These are phyloP conservation scores for Scleroderma citrinum DNA, from an alignment of 768 basidiomycete genomes.

Conservation along the genomic window DNA sequence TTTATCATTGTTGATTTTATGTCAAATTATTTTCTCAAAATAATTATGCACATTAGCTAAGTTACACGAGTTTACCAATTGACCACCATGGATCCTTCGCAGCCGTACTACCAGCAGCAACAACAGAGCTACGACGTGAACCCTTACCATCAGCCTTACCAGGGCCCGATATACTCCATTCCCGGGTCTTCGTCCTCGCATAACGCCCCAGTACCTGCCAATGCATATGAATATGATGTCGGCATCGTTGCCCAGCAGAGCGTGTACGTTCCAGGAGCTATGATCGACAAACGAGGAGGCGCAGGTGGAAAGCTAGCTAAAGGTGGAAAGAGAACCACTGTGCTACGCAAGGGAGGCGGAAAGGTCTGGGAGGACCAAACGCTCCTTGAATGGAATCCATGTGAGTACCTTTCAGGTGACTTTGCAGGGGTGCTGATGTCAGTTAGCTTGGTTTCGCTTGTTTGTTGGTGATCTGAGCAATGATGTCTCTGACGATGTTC, in stretches of 20 bases:
- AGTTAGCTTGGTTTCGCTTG: slow-evolving; percentile 88
- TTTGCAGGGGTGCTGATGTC: slow-evolving; percentile 2
- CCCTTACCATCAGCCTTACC: slow-evolving; percentile 78
- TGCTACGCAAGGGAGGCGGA: slow-evolving; percentile 90
- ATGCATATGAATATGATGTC: slow-evolving; percentile 90
- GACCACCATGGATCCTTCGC: slow-evolving; percentile 23
- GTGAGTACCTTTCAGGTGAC: slow-evolving; percentile 41
- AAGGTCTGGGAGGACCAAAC: slow-evolving; percentile 99
- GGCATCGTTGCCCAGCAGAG: slow-evolving; percentile 88
- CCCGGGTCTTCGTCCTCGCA: slow-evolving; percentile 62
- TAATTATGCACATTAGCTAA: not conserved
- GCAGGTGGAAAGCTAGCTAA: slow-evolving; percentile 82
- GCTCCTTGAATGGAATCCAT: slow-evolving; percentile 93
- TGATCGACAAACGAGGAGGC: slow-evolving; percentile 83
- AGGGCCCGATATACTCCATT: slow-evolving; percentile 64
- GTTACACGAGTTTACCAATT: not conserved
- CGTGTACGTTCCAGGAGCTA: slow-evolving; percentile 88
- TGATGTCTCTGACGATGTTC: slow-evolving; percentile 94
- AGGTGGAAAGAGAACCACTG: slow-evolving; percentile 89
- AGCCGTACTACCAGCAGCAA: slow-evolving; percentile 47
- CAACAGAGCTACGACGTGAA: slow-evolving; percentile 60
- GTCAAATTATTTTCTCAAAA: not conserved
- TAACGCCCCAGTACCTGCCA: slow-evolving; percentile 75
- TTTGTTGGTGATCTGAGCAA: slow-evolving; percentile 98
- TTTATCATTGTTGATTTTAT: slow-evolving; percentile 27